Base-by-base conservation (phyloP, 2,329 filamentous ascomycete species). In the Tolypocladium ophioglossoides region DNA sequence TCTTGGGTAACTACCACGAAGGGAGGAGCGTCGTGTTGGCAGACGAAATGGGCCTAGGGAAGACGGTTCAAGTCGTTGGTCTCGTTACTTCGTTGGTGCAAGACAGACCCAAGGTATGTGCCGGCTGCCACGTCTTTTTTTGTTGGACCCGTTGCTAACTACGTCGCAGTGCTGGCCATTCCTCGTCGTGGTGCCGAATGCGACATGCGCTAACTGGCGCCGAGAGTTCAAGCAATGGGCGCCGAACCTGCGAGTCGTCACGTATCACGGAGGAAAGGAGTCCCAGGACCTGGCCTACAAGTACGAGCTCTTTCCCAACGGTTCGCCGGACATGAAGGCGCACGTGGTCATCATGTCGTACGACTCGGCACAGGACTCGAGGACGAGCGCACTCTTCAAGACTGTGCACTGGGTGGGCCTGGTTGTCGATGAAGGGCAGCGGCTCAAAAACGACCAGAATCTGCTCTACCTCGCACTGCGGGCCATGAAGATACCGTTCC, bases 21-120 rank as follows among this genome's bases (percentile, higher is more conserved):
- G 78, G 85, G 61, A 85, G 88, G 64, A 97, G 94, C 63, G 87
- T 91, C 32, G 92, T 97, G 55, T 79, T 97, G 8, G 94, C 94
- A 0, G 94, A 99, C 65, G 94, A 99, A 66, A 99, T 99, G 94
- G 94, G 94, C 41, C 80, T 99, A 2, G 94, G 94, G 35, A 99
- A 99, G 74, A 99, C 94, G 0, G 89, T 99, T 35, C 94, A 99
- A 67, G 84, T 96, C 52, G 87, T 97, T 56, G 83, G 85, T 3
- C 81, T 96, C 58, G 79, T 97, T 56, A 84, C 88, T 1, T 84
- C 86, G 0, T 72, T 97, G 39, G 78, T 86, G 27, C 78, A 86
- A 57, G 79, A 85, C 52, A 70, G 71, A n/a, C 83, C 83, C 7
- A 74, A 81, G 60, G 72, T 54, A 38, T 12, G 32, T 32, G 44